A percentile compares a stretch with the other conserved stretches of the same genome.
These are phyloP conservation scores for Annulohypoxylon nitens DNA, from an alignment of 495 filamentous ascomycete genomes.

Conservation along the genomic window DNA sequence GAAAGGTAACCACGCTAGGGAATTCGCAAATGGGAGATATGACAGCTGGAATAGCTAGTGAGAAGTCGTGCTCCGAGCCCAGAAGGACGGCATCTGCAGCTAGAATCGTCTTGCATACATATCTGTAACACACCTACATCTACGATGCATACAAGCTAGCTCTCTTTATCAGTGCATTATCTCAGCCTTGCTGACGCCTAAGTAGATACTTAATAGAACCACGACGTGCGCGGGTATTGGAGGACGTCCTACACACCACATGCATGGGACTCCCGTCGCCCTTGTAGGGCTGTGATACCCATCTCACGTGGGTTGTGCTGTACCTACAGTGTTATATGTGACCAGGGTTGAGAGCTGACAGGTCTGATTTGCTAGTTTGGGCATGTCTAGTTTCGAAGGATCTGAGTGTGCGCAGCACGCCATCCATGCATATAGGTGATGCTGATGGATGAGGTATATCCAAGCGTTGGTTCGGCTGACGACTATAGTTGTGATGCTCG, in stretches of 20 bases:
- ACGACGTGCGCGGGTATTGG: conserved; percentile 14
- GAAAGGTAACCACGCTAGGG: conserved; percentile 30
- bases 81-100: conserved; percentile 40
- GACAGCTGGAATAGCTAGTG: conserved; percentile 21
- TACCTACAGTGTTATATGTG: conserved; percentile 24
- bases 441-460: conserved; percentile 38
- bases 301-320: conserved; percentile 42
- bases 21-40: conserved; percentile 43
- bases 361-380: conserved; percentile 28
- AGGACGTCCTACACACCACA: conserved; percentile 20
- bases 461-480: conserved; percentile 31
- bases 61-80: conserved; percentile 28
- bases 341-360: conserved; percentile 22
- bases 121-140: conserved; percentile 47
- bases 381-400: conserved; percentile 33
- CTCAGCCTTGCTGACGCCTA: conserved; percentile 31
- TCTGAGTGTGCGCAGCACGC: conserved; percentile 27
- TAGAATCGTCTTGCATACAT: conserved; percentile 46
- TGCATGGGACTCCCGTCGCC: conserved; percentile 27
- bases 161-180: conserved; percentile 21
- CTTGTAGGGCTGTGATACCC: conserved; percentile 42
- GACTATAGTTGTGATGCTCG: conserved; percentile 7
- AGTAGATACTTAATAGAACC: conserved; percentile 3
- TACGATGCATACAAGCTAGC: conserved; percentile 19
- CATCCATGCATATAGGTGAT: conserved; percentile 41